These are phyloP conservation scores for Pugionium cornutum DNA, from an alignment of 345 rosid genomes.

Conservation along the genomic window DNA sequence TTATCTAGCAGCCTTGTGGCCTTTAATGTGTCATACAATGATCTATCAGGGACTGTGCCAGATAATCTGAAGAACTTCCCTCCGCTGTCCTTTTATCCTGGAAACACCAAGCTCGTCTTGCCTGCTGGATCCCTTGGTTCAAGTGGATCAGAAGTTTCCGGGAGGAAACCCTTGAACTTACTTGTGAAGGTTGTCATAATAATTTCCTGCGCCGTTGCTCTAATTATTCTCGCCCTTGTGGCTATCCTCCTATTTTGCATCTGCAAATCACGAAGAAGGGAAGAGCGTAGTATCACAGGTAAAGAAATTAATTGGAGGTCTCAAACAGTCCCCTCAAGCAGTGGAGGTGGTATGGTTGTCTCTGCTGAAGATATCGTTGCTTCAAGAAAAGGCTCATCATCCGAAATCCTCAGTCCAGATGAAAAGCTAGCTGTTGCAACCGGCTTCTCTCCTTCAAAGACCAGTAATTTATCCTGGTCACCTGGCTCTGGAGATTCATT, in stretches of 20 bases:
- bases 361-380: constrained; percentile 86
- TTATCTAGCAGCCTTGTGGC: constrained; percentile 57
- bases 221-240: constrained; percentile 69
- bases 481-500: constrained; percentile 94
- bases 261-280: constrained; percentile 54
- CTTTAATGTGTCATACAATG: constrained; percentile 80
- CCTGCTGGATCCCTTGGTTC: constrained; percentile 57
- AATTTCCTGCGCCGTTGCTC: constrained; percentile 69
- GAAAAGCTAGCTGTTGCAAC: constrained; percentile 65
- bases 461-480: constrained; percentile 79
- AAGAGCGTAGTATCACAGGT: constrained; percentile 47
- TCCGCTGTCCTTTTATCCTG: constrained; percentile 79
- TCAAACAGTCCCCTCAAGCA: constrained; percentile 54
- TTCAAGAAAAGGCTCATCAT: constrained; percentile 77
- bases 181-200: constrained; percentile 70
- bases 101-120: constrained; percentile 60
- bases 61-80: constrained; percentile 78
- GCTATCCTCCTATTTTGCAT: constrained; percentile 68
- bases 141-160: constrained; percentile 46
- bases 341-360: constrained; percentile 68
- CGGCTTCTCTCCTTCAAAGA: constrained; percentile 90
- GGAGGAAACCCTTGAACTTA: constrained; percentile 52
- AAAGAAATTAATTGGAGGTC: constrained; percentile 52
- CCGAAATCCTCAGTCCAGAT: constrained; percentile 75
- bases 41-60: constrained; percentile 88